Conservation (phyloP, 805 yeast genomes). For the Cyberlindnera japonica region DNA sequence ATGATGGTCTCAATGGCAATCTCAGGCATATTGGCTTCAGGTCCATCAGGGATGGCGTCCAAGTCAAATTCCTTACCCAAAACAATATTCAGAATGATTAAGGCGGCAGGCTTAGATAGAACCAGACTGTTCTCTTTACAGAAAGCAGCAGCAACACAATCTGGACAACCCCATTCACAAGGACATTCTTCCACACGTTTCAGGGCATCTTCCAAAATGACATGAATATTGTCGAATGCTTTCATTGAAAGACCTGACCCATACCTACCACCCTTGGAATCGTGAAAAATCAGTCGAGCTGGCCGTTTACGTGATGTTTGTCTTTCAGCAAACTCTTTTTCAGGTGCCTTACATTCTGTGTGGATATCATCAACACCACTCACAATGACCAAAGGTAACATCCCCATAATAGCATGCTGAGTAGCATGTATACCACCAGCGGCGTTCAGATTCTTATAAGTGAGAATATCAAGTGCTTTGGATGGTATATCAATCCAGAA, state of each 20-base stretch:
- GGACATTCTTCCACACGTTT: conserved; percentile 59
- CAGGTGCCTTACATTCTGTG: conserved; percentile 97
- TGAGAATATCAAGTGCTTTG: conserved; percentile 55
- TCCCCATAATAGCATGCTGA: conserved; percentile 81
- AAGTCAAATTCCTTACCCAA: conserved; percentile 50
- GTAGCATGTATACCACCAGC: conserved; percentile 98
- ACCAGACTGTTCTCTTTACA: conserved; percentile 84
- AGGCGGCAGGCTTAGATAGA: conserved; percentile 82
- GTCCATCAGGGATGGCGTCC: conserved; percentile 56
- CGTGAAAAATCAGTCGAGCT: conserved; percentile 80
- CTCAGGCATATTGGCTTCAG: conserved; percentile 72
- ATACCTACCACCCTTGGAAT: conserved; percentile 72
- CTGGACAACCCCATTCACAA: conserved; percentile 67
- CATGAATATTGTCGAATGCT: conserved; percentile 75
- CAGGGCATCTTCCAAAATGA: conserved; percentile 57
- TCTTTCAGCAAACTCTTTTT: conserved; percentile 83
- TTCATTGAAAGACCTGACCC: conserved; percentile 81
- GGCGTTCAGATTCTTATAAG: conserved; percentile 53
- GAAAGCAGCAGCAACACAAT: conserved; percentile 77
- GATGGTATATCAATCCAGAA: conserved; percentile 87
- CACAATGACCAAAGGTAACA: conserved; percentile 68
- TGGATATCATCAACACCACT: conserved; percentile 74
- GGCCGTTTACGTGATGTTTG: conserved; percentile 76
- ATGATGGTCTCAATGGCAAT: conserved; percentile 65
- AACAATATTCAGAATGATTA: conserved; percentile 59